Conservation (phyloP, 148 eudicot genomes). For the Diospyros kaki region DNA sequence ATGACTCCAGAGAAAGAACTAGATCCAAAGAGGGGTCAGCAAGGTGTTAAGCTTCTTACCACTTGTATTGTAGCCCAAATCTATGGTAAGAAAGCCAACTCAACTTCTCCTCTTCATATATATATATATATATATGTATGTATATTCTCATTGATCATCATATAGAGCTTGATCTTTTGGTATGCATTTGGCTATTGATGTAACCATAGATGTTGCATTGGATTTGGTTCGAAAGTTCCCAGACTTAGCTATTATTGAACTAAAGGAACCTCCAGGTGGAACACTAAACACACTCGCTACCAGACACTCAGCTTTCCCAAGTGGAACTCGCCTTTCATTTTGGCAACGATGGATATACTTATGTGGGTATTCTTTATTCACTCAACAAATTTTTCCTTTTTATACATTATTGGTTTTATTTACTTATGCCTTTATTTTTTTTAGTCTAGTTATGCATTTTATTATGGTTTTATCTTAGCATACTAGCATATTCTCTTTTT, state of each 20-base stretch:
- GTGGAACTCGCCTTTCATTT: background rate
- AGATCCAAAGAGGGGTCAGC: background rate
- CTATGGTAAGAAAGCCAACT: background rate
- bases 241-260: background rate
- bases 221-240: too few relatives aligned
- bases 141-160: too few relatives aligned
- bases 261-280: background rate
- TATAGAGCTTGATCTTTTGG: too few relatives aligned
- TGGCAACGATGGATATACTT: background rate
- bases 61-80: conserved; percentile 12
- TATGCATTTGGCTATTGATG: too few relatives aligned
- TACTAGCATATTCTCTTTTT: too few relatives aligned
- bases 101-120: background rate
- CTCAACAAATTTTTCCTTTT: too few relatives aligned
- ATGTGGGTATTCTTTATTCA: background rate
- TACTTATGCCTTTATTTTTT: too few relatives aligned
- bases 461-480: too few relatives aligned
- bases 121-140: background rate
- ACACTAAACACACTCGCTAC: background rate
- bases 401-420: too few relatives aligned
- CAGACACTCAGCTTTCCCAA: background rate
- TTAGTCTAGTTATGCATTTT: too few relatives aligned
- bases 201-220: too few relatives aligned
- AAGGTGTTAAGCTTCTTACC: conserved; percentile 6
- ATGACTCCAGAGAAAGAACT: conserved; percentile 10